Conservation (phyloP, 768 basidiomycete genomes). For the Phlegmacium glaucopus region DNA sequence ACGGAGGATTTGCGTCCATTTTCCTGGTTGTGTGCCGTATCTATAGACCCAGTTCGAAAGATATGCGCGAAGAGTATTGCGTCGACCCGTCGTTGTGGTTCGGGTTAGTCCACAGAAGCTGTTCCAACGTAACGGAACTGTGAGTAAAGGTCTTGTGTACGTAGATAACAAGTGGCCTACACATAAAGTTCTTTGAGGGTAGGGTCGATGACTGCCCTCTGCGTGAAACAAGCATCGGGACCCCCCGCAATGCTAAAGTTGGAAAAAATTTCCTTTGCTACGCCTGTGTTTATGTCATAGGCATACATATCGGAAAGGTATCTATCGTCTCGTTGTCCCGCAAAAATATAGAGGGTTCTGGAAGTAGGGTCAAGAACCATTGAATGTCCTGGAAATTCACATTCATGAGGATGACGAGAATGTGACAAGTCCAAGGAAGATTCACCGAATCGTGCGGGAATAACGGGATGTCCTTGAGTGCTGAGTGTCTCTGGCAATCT, state of each 20-base stretch:
- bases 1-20: slow-evolving; percentile 59
- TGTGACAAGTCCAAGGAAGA: not conserved
- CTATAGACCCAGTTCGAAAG: slow-evolving; percentile 68
- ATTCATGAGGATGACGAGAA: not conserved
- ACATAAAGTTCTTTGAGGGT: slow-evolving; percentile 66
- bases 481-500: too few species aligned
- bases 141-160: not conserved
- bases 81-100: slow-evolving; percentile 31
- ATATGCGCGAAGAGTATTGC: slow-evolving; percentile 40
- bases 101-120: slow-evolving; percentile 66
- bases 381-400: slow-evolving; percentile 54
- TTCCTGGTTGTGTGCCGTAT: slow-evolving; percentile 56
- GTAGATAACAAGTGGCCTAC: slow-evolving; percentile 37
- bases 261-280: slow-evolving; percentile 56
- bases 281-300: slow-evolving; percentile 58
- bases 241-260: slow-evolving; percentile 62
- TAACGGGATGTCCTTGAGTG: slow-evolving; percentile 30
- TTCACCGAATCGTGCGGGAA: slow-evolving; percentile 62
- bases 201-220: slow-evolving; percentile 68
- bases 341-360: slow-evolving; percentile 67
- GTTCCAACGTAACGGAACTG: not conserved
- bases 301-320: slow-evolving; percentile 77
- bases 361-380: slow-evolving; percentile 70
- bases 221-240: slow-evolving; percentile 70
- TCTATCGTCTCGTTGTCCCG: slow-evolving; percentile 64